Evolutionary conservation across 2,329 filamentous ascomycete genomes (phyloP), one percentile per base, ranked within the genome.

Genomic region (Fusarium penzigii): DNA sequence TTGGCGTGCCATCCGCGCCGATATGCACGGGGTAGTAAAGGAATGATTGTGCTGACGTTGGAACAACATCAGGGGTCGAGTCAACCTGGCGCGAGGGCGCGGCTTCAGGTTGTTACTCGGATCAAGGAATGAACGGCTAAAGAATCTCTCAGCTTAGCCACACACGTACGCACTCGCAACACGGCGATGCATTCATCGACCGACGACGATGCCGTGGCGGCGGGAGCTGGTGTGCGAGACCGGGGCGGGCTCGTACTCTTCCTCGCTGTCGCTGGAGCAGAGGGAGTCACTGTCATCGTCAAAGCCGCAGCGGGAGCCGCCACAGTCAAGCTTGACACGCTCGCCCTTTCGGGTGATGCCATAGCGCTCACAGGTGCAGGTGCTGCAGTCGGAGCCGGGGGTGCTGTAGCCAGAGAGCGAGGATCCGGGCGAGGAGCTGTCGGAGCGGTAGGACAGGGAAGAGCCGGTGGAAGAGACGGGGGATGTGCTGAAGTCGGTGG

Each of bases 291-390:
- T 83, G 55, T 88, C 85, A 66, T 90, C 87, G 59, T 82, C 83
- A 76, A 89, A 94, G 68, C 90, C 90, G 76, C 93, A 97, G 71
- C 90, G 87, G 56, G 86, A 80, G 64, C 93, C 93, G 65, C 92
- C 92, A 70, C 93, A 97, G 83, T 97, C 92, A 72, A 97, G 86
- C 83, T 93, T 94, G 82, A 97, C 89, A 68, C 92, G 87, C 74
- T 95, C 89, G 69, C 92, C 92, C 73, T 88, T 87, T 76, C 92
- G 89, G 60, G 92, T 97, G 79, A 97, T 96, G 65, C 92, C 93
- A 79, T 94, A 97, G 77, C 92, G 90, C 75, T 97, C 91, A 78
- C 93, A 97, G 60, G 88, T 92, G 85, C 94, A 97, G 71, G 82
- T 83, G 68, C 82, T 87, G 75, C 85, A 86, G 67, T 88, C 89